Conservation (phyloP, 202 grass and related monocot genomes). For the Panicum virgatum region DNA sequence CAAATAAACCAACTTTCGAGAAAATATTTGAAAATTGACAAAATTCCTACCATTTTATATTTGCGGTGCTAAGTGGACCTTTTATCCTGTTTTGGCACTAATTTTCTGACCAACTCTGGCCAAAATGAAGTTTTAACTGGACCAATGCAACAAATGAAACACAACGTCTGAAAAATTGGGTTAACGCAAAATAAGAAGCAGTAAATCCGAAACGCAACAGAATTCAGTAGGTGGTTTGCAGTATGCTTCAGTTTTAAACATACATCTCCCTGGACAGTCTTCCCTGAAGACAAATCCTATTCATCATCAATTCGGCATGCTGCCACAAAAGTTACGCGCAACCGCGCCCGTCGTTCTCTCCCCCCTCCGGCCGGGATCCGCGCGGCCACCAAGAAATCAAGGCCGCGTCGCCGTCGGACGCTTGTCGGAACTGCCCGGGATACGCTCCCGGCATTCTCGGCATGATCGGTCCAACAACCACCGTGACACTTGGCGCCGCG, state of each 20-base stretch:
- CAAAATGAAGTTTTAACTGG: neutral
- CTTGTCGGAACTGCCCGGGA: neutral
- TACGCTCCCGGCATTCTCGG: neutral
- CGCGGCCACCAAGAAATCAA: neutral
- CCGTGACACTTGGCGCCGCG: neutral
- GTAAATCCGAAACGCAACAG: neutral
- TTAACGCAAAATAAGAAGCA: neutral
- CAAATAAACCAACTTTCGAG: no score
- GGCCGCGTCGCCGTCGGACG: neutral
- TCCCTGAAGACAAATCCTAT: neutral
- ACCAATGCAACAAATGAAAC: neutral
- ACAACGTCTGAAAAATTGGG: neutral
- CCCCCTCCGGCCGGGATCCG: neutral
- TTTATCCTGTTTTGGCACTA: no score
- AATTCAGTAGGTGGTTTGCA: neutral
- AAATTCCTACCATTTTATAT: no score
- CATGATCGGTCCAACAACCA: neutral
- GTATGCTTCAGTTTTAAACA: neutral
- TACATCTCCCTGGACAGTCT: neutral
- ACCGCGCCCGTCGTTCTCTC: neutral
- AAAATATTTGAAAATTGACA: no score
- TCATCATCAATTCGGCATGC: neutral
- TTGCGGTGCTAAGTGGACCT: no score
- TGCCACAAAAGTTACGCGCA: conserved; percentile 30
- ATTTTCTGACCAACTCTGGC: no score